Evolutionary conservation across 2,329 filamentous ascomycete genomes (phyloP).

Genomic region (Cordyceps javanica): DNA sequence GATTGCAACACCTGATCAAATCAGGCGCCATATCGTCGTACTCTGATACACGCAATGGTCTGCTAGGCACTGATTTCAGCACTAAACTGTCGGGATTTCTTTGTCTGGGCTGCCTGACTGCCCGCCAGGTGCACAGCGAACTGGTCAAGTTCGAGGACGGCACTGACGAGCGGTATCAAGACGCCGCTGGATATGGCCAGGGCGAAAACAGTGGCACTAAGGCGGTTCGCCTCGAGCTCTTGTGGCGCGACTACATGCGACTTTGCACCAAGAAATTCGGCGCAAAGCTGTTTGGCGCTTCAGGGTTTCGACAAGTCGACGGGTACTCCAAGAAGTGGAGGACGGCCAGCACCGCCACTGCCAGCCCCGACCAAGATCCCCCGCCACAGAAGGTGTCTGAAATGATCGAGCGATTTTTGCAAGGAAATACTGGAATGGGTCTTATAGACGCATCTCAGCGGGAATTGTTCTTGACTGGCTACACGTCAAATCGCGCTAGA

Average conservation of each 20-base stretch:
- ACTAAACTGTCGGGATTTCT: constrained; percentile 73
- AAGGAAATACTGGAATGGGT: constrained; percentile 67
- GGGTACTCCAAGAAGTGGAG: constrained; percentile 44
- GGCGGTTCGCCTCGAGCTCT: constrained; percentile 63
- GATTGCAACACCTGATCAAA: constrained; percentile 54
- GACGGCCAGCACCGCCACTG: constrained; percentile 28
- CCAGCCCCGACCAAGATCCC: constrained; percentile 30
- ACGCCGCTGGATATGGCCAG: constrained; percentile 52
- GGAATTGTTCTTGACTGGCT: constrained; percentile 69
- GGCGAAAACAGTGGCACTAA: constrained; percentile 69
- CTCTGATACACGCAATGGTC: constrained; percentile 64
- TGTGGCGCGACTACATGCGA: constrained; percentile 79
- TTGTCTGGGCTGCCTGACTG: constrained; percentile 64
- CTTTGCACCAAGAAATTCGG: constrained; percentile 68
- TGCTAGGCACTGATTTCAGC: constrained; percentile 64
- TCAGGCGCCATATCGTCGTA: constrained; percentile 58
- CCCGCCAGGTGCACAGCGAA: constrained; percentile 64
- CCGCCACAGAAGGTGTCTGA: constrained; percentile 37
- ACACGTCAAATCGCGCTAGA: constrained; percentile 68
- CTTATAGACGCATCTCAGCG: constrained; percentile 73
- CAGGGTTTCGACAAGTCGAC: constrained; percentile 52
- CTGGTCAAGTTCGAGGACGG: constrained; percentile 66
- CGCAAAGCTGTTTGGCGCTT: constrained; percentile 54
- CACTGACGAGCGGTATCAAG: constrained; percentile 30
- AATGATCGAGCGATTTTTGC: constrained; percentile 52